Evolutionary conservation across 1,139 yeast genomes (phyloP), one percentile per base, ranked within the genome.

Genomic region (Candida glucosophila): DNA sequence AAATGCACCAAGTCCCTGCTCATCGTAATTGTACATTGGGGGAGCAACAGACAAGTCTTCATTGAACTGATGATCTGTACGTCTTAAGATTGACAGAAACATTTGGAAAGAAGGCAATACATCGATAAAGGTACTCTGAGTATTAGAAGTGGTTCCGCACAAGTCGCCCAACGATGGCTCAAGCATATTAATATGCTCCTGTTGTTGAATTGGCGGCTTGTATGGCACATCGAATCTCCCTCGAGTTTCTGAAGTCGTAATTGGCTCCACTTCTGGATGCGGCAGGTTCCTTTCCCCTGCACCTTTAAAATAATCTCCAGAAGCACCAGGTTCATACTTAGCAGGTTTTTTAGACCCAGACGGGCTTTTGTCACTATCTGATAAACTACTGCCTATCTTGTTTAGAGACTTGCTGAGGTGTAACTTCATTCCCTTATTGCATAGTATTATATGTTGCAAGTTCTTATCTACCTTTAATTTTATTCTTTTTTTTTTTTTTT

Each of bases 31-130:
- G 34, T 64, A 64, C 3, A 35, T 45, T 1, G 72, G 72, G 2
- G 72, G 71, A 6, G 40, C 34, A 0, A 52, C 52, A 12, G 48
- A 38, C 13, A 55, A 42, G 30, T 58, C 53, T 32, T 64, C 71
- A 28, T 42, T 47, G 31, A 64, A 64, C 36, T 65, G 70, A 19
- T 41, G 40, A 30, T 60, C 66, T 33, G 63, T 66, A 29, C 77
- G 41, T 31, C 66, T 67, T 32, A 73, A 55, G 30, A 74, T 58
- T 15, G 71, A 60, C 36, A 68, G 74, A 37, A 68, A 73, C 77
- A 74, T 71, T 37, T 73, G 78, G 41, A 74, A 75, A 2, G 79
- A 71, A 1, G 81, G 81, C 23, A 74, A 46, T 3, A 74, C 63
- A 39, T 74, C 79, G 36, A 63, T 64, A 37, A 61, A 63, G 31